phyloP scores from a whole-genome alignment of 164 flowering plant species.

The Berberis vulgaris region DNA sequence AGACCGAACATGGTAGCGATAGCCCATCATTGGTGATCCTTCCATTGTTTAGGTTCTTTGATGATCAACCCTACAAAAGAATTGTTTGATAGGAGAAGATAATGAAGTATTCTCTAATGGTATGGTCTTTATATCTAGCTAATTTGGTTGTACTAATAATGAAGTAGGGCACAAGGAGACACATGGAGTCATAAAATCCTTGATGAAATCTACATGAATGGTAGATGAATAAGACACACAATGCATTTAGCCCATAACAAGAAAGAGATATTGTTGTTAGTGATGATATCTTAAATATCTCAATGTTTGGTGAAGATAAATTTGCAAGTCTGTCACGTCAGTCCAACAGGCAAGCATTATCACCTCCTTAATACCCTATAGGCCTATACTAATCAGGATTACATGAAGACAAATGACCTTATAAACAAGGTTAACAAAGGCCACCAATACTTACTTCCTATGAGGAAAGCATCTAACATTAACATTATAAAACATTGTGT shows the following conservation, averaged over 20 bases:
- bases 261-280: conserved; percentile 6
- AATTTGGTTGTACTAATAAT: too few species aligned
- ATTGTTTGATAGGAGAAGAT: too few species aligned
- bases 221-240: conserved; percentile 1
- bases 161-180: conserved; percentile 3
- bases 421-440: too few species aligned
- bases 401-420: too few species aligned
- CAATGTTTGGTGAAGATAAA: neutral
- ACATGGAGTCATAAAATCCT: conserved; percentile 3
- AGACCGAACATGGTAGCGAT: conserved; percentile 14
- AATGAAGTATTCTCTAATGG: too few species aligned
- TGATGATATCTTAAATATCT: conserved; percentile 1
- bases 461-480: too few species aligned
- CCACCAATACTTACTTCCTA: too few species aligned
- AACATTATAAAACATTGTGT: too few species aligned
- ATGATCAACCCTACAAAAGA: too few species aligned
- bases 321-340: conserved; percentile 13
- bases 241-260: conserved; percentile 11
- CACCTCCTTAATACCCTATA: neutral
- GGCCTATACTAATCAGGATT: neutral
- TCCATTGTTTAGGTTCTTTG: neutral
- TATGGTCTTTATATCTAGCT: too few species aligned
- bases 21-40: neutral
- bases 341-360: conserved; percentile 5
- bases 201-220: neutral